These are phyloP conservation scores for Candida anglica DNA, from an alignment of 805 yeast genomes.

Conservation along the genomic window DNA sequence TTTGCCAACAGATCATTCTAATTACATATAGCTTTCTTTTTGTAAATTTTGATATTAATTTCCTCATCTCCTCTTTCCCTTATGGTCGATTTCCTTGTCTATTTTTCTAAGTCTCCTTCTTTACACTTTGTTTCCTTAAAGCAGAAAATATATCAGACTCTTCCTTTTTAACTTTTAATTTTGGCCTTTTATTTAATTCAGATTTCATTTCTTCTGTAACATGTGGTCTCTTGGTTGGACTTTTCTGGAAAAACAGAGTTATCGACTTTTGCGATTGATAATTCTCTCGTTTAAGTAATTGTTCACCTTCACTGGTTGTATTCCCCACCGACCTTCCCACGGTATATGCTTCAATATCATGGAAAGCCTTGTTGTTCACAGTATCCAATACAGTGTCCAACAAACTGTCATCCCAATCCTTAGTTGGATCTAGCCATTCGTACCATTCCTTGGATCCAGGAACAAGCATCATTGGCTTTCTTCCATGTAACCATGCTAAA, in stretches of 20 bases:
- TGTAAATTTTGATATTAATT: too few species aligned
- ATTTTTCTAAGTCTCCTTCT: too few species aligned
- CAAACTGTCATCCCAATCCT: constrained; percentile 36
- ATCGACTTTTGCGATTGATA: constrained; percentile 18
- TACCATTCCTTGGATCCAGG: constrained; percentile 58
- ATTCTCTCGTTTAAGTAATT: constrained; percentile 22
- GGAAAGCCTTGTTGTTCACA: constrained; percentile 23
- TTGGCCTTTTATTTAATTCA: background rate
- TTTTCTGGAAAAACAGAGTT: constrained; percentile 20
- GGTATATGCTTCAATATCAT: constrained; percentile 45
- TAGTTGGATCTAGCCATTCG: constrained; percentile 55
- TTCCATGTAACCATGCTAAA: constrained; percentile 63
- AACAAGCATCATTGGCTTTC: constrained; percentile 73
- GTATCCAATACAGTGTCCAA: constrained; percentile 36
- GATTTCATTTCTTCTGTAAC: background rate
- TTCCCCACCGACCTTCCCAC: constrained; percentile 68
- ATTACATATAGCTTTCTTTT: too few species aligned
- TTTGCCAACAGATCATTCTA: too few species aligned
- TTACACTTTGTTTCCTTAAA: too few species aligned
- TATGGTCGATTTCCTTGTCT: too few species aligned
- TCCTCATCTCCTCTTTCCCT: too few species aligned
- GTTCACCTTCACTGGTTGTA: constrained; percentile 42
- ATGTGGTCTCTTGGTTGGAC: too few species aligned
- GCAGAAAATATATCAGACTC: too few species aligned
- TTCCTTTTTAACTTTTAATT: too few species aligned